Evolutionary conservation across 2,329 filamentous ascomycete species (phyloP).

Genomic region (Talaromyces amestolkiae): DNA sequence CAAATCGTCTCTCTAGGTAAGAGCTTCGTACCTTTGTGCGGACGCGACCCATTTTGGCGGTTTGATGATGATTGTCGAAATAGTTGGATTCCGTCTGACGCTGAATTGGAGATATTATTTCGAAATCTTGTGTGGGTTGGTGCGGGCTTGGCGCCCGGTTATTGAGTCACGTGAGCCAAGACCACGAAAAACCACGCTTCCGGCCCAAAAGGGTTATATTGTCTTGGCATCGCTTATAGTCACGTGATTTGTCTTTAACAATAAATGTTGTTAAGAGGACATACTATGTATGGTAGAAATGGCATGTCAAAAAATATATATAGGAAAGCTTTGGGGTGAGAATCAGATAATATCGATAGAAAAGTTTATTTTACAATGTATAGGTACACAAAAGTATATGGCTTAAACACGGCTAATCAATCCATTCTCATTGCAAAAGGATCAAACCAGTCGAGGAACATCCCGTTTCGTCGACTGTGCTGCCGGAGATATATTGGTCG

Average conservation of each 20-base stretch:
- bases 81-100: neutral
- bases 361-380: constrained; percentile 19
- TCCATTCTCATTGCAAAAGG: neutral
- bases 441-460: constrained; percentile 33
- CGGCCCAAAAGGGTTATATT: neutral
- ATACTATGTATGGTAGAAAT: neutral
- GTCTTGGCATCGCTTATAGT: neutral
- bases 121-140: constrained; percentile 15
- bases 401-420: neutral
- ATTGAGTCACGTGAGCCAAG: constrained; percentile 20
- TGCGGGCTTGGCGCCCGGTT: constrained; percentile 17
- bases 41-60: constrained; percentile 51
- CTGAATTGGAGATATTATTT: neutral
- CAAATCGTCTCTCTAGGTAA: neutral
- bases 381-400: constrained; percentile 3
- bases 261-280: neutral
- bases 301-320: neutral
- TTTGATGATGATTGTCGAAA: constrained; percentile 25
- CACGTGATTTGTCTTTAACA: neutral
- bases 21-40: constrained; percentile 42
- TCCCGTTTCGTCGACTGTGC: constrained; percentile 26
- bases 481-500: constrained; percentile 29
- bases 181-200: neutral
- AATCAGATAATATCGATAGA: neutral
- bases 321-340: neutral